Evolutionary conservation across 1,284 basidiomycete species (phyloP).

Genomic region (Sanghuangporus sanghuang): DNA sequence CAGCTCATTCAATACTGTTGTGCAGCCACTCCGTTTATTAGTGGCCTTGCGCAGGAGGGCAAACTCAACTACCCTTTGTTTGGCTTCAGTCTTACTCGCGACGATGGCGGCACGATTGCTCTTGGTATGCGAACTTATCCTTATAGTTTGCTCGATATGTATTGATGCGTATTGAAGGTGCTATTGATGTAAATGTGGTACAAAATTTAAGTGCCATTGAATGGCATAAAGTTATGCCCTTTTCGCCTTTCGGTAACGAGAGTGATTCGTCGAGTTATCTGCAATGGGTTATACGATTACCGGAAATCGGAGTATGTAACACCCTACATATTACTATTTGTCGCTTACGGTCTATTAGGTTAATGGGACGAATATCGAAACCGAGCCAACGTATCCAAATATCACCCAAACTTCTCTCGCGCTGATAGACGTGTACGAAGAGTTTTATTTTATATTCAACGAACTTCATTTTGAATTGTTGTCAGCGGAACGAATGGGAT

Average conservation of each 20-base stretch:
- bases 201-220: slow-evolving; percentile 50
- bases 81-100: slow-evolving; percentile 56
- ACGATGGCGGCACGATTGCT: slow-evolving; percentile 55
- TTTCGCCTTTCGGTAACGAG: slow-evolving; percentile 54
- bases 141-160: not conserved
- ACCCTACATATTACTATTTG: not conserved
- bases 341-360: slow-evolving; percentile 36
- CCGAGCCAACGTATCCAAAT: slow-evolving; percentile 64
- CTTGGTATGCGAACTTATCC: slow-evolving; percentile 40
- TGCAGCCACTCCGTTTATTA: slow-evolving; percentile 62
- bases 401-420: slow-evolving; percentile 60
- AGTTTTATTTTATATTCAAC: not conserved
- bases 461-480: slow-evolving; percentile 10
- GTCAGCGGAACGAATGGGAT: slow-evolving; percentile 71
- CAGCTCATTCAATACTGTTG: not conserved
- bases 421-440: slow-evolving; percentile 67
- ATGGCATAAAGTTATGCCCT: slow-evolving; percentile 72
- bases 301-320: slow-evolving; percentile 48
- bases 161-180: slow-evolving; percentile 39
- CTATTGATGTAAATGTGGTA: slow-evolving; percentile 65
- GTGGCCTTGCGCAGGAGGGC: slow-evolving; percentile 55
- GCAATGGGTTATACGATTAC: slow-evolving; percentile 73
- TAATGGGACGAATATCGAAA: slow-evolving; percentile 50
- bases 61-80: slow-evolving; percentile 68
- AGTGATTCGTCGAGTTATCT: slow-evolving; percentile 68